These are phyloP conservation scores for Metschnikowia orientalis DNA, from an alignment of 805 yeast species.

Conservation along the genomic window DNA sequence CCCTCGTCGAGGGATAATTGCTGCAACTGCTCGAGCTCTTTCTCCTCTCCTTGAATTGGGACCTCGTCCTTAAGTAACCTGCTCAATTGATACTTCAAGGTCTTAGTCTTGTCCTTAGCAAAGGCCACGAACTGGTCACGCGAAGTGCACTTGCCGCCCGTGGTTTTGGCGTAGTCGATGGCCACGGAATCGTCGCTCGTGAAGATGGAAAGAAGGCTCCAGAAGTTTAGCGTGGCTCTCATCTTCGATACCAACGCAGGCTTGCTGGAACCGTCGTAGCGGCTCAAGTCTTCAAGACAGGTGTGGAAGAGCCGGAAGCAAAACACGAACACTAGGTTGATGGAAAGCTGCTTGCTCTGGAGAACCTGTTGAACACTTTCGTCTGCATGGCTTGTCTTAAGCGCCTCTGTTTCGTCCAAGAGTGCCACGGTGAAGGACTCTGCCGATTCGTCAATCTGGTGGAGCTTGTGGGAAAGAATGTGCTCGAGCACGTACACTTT, in stretches of 20 bases:
- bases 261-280: constrained; percentile 33
- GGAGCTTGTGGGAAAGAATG: constrained; percentile 58
- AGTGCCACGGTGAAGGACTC: constrained; percentile 58
- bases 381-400: constrained; percentile 42
- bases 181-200: constrained; percentile 20
- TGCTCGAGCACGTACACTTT: constrained; percentile 65
- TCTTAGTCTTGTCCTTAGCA: constrained; percentile 49
- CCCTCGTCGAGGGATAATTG: too few relatives aligned
- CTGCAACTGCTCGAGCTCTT: constrained; percentile 21
- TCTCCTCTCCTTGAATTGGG: constrained; percentile 22
- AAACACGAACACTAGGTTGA: constrained; percentile 35
- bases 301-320: constrained; percentile 52
- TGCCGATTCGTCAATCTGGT: constrained; percentile 49
- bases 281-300: constrained; percentile 38
- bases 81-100: constrained; percentile 37
- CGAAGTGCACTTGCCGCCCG: constrained; percentile 61
- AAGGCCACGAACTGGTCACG: constrained; percentile 50
- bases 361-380: constrained; percentile 47
- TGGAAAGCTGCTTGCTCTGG: constrained; percentile 51
- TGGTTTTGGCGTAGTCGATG: constrained; percentile 41
- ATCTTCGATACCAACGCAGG: constrained; percentile 48
- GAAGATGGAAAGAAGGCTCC: constrained; percentile 41
- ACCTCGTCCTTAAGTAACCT: constrained; percentile 37
- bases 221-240: constrained; percentile 52
- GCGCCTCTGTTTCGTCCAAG: constrained; percentile 65